Conservation (phyloP, 129 eudicot species). For the Smallanthus sonchifolius region DNA sequence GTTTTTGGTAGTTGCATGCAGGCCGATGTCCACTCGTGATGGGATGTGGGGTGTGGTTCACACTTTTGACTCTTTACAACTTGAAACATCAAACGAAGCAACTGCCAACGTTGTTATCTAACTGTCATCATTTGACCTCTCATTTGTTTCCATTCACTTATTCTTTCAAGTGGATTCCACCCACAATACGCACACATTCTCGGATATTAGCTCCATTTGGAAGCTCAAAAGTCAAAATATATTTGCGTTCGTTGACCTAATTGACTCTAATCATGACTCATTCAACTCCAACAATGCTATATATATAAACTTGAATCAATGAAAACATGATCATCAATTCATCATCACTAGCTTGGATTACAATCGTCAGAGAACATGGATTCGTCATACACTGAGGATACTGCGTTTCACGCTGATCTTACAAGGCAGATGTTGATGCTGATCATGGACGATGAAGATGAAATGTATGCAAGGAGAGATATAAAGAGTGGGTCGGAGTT, state of each 20-base stretch:
- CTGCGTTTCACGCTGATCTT: constrained; percentile 43
- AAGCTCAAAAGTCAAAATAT: background rate
- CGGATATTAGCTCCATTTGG: constrained; percentile 27
- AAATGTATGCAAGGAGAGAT: background rate
- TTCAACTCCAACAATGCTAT: constrained; percentile 2
- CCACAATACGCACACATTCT: constrained; percentile 23
- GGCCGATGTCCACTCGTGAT: constrained; percentile 1
- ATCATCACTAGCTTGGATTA: background rate
- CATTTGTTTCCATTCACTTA: constrained; percentile 16
- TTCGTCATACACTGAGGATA: constrained; percentile 23
- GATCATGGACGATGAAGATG: constrained; percentile 44
- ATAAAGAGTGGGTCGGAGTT: constrained; percentile 2
- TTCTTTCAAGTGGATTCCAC: constrained; percentile 20
- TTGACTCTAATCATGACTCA: constrained; percentile 8
- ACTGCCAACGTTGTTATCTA: background rate
- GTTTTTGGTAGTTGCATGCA: too few species aligned
- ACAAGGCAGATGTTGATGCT: constrained; percentile 43
- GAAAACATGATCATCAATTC: background rate
- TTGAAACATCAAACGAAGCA: background rate
- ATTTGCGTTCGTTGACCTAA: constrained; percentile 5
- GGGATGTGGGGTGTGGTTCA: constrained; percentile 5
- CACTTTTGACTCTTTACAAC: constrained; percentile 15
- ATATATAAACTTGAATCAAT: background rate
- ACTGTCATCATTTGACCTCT: background rate
- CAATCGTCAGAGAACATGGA: constrained; percentile 9